Percentiles rank a stretch among this genome's conserved stretches.
These are phyloP conservation scores for Eucalyptus sideroxylon DNA, from an alignment of 345 rosid genomes.

Conservation along the genomic window DNA sequence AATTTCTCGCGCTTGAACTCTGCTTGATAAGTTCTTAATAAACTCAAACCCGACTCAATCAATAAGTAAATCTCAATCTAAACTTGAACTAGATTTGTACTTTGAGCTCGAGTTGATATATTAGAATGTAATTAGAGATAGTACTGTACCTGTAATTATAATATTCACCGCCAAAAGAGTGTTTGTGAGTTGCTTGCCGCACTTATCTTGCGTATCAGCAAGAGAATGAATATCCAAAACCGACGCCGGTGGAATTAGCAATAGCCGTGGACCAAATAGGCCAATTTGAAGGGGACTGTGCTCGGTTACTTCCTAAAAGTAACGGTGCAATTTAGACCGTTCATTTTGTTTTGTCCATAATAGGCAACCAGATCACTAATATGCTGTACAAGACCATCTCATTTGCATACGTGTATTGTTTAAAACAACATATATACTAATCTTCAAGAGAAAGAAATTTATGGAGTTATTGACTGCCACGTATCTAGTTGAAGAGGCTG, in stretches of 20 bases:
- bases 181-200: not conserved
- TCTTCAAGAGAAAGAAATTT: no score
- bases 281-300: no score
- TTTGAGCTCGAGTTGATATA: not conserved
- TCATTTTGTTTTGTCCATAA: no score
- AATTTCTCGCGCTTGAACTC: not conserved
- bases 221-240: not conserved
- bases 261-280: not conserved
- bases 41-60: not conserved
- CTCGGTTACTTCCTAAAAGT: no score
- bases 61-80: not conserved
- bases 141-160: not conserved
- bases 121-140: not conserved
- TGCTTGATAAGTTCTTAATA: not conserved
- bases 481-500: no score
- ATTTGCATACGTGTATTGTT: no score
- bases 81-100: not conserved
- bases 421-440: no score
- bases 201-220: not conserved
- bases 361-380: no score
- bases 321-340: no score
- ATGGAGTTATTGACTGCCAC: no score
- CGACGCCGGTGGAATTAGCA: not conserved
- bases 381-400: no score
- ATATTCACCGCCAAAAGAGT: not conserved